phyloP scores from a whole-genome alignment of 495 filamentous ascomycete genomes.

The Penicillium coprophilum region DNA sequence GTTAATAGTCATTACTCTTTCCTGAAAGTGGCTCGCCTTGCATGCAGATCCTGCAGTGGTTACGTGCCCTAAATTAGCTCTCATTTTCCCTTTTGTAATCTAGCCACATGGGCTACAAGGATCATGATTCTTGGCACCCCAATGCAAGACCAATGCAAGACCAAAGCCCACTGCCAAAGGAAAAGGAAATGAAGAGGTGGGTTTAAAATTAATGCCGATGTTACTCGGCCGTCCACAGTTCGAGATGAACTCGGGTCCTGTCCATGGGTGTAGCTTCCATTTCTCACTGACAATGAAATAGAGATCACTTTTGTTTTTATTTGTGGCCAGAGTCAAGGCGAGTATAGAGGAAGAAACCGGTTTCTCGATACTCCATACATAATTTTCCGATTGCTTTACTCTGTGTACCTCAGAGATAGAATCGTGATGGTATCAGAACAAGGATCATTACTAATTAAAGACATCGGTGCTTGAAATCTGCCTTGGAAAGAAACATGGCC shows the following conservation, averaged over 20 bases:
- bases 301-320: too few relatives aligned
- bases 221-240: background rate
- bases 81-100: slow-evolving; percentile 3
- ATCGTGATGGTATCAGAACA: too few relatives aligned
- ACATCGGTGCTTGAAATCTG: background rate
- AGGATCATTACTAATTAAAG: background rate
- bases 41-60: slow-evolving; percentile 9
- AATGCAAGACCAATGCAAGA: background rate
- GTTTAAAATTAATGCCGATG: background rate
- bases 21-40: background rate
- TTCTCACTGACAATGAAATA: too few relatives aligned
- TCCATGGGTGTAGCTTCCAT: too few relatives aligned
- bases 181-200: background rate
- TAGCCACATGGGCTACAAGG: slow-evolving; percentile 10
- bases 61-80: slow-evolving; percentile 9
- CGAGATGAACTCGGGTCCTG: background rate
- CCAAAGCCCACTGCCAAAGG: background rate
- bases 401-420: too few relatives aligned
- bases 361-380: background rate
- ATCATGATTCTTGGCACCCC: slow-evolving; percentile 3
- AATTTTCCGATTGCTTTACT: background rate
- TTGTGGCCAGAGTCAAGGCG: background rate
- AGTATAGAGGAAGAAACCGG: background rate
- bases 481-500: background rate
- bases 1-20: background rate